Evolutionary conservation across 2,329 filamentous ascomycete species (phyloP).

Genomic region (Xylaria digitata): DNA sequence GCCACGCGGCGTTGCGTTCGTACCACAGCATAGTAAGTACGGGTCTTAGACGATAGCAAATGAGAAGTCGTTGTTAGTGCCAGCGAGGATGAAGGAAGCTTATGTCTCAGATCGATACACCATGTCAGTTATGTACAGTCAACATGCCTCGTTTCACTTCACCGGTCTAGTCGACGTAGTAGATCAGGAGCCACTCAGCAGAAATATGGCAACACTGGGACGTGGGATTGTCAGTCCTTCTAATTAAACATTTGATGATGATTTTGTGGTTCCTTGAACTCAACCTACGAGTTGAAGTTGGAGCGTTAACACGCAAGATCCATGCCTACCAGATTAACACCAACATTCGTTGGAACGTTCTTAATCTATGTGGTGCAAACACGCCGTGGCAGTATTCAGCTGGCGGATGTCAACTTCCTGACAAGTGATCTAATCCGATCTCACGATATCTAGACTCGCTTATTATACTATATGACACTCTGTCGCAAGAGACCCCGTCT

Average conservation of each 20-base stretch:
- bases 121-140: not conserved
- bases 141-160: not conserved
- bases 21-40: not conserved
- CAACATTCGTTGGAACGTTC: not conserved
- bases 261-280: not conserved
- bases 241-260: not conserved
- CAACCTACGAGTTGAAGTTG: not conserved
- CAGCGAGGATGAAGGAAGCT: constrained; percentile 20
- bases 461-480: not conserved
- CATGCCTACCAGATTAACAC: not conserved
- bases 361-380: not conserved
- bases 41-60: not conserved
- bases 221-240: not conserved
- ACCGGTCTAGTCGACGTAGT: not conserved
- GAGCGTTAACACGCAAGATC: not conserved
- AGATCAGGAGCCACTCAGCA: not conserved
- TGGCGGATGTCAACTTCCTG: not conserved
- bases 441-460: constrained; percentile 3
- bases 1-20: not conserved
- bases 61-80: not conserved
- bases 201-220: not conserved
- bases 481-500: not conserved
- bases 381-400: not conserved
- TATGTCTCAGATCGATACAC: constrained; percentile 16
- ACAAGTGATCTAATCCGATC: not conserved